Conservation (phyloP, 2,329 filamentous ascomycete genomes). For the Cladosporium sp. region DNA sequence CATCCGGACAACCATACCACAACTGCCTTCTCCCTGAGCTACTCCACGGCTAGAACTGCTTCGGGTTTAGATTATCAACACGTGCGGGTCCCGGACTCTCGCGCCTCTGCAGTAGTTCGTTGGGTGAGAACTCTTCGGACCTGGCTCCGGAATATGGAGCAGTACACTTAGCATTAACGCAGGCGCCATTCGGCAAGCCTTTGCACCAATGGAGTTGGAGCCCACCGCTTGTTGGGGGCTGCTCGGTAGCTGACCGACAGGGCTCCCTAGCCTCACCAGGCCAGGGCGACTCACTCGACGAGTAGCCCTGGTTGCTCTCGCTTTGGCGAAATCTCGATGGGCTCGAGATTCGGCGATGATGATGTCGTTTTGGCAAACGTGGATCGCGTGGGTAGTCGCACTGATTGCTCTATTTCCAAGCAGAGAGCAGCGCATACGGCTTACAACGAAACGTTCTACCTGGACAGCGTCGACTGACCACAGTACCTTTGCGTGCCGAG, state of each 20-base stretch:
- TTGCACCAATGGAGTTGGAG: neutral
- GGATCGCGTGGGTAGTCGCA: neutral
- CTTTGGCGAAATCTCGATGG: constrained; percentile 17
- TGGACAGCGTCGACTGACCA: neutral
- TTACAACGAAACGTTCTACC: neutral
- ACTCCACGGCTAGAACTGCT: neutral
- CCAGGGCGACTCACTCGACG: neutral
- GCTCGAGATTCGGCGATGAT: constrained; percentile 7
- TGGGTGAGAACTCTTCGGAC: neutral
- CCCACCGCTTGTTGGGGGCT: neutral
- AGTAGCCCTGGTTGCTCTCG: neutral
- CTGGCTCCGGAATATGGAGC: neutral
- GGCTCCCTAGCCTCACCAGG: neutral
- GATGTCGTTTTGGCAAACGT: neutral
- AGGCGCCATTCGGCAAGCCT: neutral
- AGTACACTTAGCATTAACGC: neutral
- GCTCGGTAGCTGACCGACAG: neutral
- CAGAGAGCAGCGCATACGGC: neutral
- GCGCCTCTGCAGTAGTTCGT: neutral
- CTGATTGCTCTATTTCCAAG: constrained; percentile 4
- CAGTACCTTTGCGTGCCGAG: constrained; percentile 7
- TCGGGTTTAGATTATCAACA: neutral
- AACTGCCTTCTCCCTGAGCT: neutral
- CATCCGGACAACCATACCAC: neutral
- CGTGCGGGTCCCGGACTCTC: constrained; percentile 1